These are phyloP conservation scores for Lignosus rhinocerotis DNA, from an alignment of 1,284 basidiomycete genomes.

Conservation along the genomic window DNA sequence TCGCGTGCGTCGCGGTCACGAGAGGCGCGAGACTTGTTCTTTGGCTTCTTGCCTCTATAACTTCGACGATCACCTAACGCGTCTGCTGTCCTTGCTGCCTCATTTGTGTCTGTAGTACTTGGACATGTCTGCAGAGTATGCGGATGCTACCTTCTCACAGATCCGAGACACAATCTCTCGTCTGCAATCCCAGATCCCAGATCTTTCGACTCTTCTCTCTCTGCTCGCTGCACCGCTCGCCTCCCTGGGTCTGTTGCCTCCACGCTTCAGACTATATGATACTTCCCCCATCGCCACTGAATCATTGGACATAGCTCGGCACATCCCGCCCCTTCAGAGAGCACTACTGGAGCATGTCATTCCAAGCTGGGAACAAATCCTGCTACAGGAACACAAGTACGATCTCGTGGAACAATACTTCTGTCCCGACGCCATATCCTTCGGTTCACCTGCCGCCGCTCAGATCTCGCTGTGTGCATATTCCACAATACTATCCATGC, in stretches of 20 bases:
- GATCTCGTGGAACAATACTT: slow-evolving; percentile 65
- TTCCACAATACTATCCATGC: slow-evolving; percentile 55
- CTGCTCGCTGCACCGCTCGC: slow-evolving; percentile 62
- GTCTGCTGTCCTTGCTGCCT: not conserved
- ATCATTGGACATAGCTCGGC: slow-evolving; percentile 42
- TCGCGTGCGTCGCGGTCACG: not conserved
- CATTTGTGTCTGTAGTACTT: not conserved
- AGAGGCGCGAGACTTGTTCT: not conserved
- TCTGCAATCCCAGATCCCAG: slow-evolving; percentile 52
- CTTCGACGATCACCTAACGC: slow-evolving; percentile 1
- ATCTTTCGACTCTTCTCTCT: slow-evolving; percentile 49
- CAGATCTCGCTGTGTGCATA: slow-evolving; percentile 62
- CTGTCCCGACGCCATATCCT: slow-evolving; percentile 61
- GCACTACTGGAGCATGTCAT: slow-evolving; percentile 63
- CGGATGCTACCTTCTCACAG: slow-evolving; percentile 32
- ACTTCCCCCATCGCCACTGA: slow-evolving; percentile 34
- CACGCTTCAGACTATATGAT: slow-evolving; percentile 45
- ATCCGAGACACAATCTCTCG: slow-evolving; percentile 49
- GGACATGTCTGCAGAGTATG: slow-evolving; percentile 30
- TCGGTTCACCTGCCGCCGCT: slow-evolving; percentile 48
- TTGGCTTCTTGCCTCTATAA: not conserved
- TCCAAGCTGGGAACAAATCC: slow-evolving; percentile 64
- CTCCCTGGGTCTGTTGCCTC: slow-evolving; percentile 57
- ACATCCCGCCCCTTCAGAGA: slow-evolving; percentile 61
- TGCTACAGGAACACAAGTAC: slow-evolving; percentile 50